Evolutionary conservation across 1,284 basidiomycete species (phyloP).

Genomic region (Exobasidium cylindrosporum): DNA sequence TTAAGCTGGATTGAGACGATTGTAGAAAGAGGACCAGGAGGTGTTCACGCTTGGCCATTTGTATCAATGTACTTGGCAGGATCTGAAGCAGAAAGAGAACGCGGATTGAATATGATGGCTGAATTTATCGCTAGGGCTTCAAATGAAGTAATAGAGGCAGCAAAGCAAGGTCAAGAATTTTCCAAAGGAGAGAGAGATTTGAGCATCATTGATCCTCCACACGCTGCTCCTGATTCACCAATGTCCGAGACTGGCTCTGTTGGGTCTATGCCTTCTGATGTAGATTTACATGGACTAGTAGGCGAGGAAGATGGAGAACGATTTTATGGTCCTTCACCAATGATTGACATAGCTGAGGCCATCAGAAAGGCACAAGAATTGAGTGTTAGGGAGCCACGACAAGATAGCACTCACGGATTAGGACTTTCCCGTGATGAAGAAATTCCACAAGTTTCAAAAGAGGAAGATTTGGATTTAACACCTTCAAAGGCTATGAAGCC

Average conservation of each 20-base stretch:
- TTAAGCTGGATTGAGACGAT: slow-evolving; percentile 29
- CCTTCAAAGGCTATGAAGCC: not conserved
- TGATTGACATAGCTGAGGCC: not conserved
- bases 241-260: slow-evolving; percentile 23
- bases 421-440: not conserved
- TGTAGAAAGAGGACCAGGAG: slow-evolving; percentile 44
- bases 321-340: not conserved
- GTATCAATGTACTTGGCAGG: slow-evolving; percentile 51
- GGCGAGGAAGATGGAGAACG: slow-evolving; percentile 2
- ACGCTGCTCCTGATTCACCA: slow-evolving; percentile 1
- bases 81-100: slow-evolving; percentile 41
- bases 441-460: too few relatives aligned
- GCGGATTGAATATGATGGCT: slow-evolving; percentile 45
- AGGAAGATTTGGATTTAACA: not conserved
- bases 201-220: not conserved
- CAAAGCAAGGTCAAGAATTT: not conserved
- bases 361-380: slow-evolving; percentile 4
- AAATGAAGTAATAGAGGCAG: not conserved
- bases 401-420: not conserved
- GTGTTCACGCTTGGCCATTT: slow-evolving; percentile 54
- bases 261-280: slow-evolving; percentile 40
- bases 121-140: slow-evolving; percentile 28
- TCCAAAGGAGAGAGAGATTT: not conserved
- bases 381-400: not conserved
- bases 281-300: slow-evolving; percentile 19